Conservation (phyloP, 2,329 filamentous ascomycete species). For the Microdochium nivale region DNA sequence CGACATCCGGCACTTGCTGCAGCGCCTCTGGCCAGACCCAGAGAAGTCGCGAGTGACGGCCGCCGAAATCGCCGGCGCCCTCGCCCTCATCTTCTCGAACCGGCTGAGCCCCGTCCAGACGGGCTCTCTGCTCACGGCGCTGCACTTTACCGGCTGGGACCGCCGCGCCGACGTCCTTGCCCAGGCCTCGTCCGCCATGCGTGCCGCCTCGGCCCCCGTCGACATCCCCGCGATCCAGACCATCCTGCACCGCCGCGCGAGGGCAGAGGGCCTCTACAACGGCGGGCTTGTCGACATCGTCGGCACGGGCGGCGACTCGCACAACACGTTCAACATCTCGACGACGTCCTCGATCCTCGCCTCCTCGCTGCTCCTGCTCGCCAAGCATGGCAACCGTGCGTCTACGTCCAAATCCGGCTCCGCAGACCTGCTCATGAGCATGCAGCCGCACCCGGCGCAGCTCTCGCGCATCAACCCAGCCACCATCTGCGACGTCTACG, state of each 20-base stretch:
- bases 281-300: slow-evolving; percentile 94
- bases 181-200: slow-evolving; percentile 77
- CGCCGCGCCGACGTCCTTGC: slow-evolving; percentile 77
- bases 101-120: slow-evolving; percentile 82
- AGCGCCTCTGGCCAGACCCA: slow-evolving; percentile 59
- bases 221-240: slow-evolving; percentile 53
- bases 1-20: slow-evolving; percentile 64
- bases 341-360: slow-evolving; percentile 91
- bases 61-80: slow-evolving; percentile 78
- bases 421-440: slow-evolving; percentile 77
- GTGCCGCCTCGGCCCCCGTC: slow-evolving; percentile 65
- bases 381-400: slow-evolving; percentile 93
- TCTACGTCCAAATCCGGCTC: slow-evolving; percentile 94
- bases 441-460: slow-evolving; percentile 62
- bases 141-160: slow-evolving; percentile 87
- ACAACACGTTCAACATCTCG: slow-evolving; percentile 97
- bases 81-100: slow-evolving; percentile 87
- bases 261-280: slow-evolving; percentile 63
- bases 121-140: slow-evolving; percentile 75
- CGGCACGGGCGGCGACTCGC: slow-evolving; percentile 89
- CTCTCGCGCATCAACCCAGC: slow-evolving; percentile 65
- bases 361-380: slow-evolving; percentile 74
- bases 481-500: slow-evolving; percentile 66
- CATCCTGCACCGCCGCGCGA: slow-evolving; percentile 51
- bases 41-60: slow-evolving; percentile 49